A percentile compares a stretch with the other conserved stretches of the same genome.
These are phyloP conservation scores for Fistulinella prunicolor DNA, from an alignment of 768 basidiomycete genomes.

Conservation along the genomic window DNA sequence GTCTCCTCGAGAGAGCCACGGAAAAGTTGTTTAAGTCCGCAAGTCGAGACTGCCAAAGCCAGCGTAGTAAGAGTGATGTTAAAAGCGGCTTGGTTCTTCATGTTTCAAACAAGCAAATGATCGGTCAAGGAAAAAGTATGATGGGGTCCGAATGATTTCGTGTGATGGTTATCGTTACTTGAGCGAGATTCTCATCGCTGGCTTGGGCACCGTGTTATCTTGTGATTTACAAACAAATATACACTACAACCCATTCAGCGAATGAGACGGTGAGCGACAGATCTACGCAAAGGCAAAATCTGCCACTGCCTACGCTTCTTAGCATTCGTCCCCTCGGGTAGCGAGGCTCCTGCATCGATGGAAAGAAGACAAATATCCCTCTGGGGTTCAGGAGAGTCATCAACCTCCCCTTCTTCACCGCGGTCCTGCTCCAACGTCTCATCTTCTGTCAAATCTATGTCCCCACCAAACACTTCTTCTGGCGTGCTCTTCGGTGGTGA, in stretches of 20 bases:
- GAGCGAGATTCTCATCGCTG: too few species aligned
- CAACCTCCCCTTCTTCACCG: slow-evolving; percentile 74
- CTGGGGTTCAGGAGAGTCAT: slow-evolving; percentile 60
- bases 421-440: slow-evolving; percentile 78
- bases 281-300: slow-evolving; percentile 41
- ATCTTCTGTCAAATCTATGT: slow-evolving; percentile 72
- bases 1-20: slow-evolving; percentile 2
- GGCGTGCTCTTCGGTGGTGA: slow-evolving; percentile 46
- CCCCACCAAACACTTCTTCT: slow-evolving; percentile 62
- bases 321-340: slow-evolving; percentile 32
- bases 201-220: too few species aligned
- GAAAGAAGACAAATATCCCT: slow-evolving; percentile 56
- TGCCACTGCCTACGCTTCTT: slow-evolving; percentile 48
- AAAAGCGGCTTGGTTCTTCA: slow-evolving; percentile 10
- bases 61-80: background rate
- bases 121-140: too few species aligned
- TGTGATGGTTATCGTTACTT: too few species aligned
- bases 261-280: slow-evolving; percentile 24
- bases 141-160: too few species aligned
- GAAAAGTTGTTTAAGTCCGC: slow-evolving; percentile 17
- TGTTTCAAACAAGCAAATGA: too few species aligned
- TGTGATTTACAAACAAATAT: too few species aligned
- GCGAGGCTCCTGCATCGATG: slow-evolving; percentile 41
- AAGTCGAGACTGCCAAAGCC: background rate
- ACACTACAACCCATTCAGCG: slow-evolving; percentile 8